Conservation (phyloP, 176 grass and related monocot species). For the sorghum (Sorghum bicolor) region Sorghum_bicolor_NCBIv3 NC_012872.2:9719001-9719500, state of each 20-base stretch:
- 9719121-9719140: constrained; percentile 57
- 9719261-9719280: constrained; percentile 74
- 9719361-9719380: constrained; percentile 62
- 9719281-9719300: constrained; percentile 61
- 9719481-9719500: too few relatives aligned
- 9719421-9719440: too few relatives aligned
- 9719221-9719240: constrained; percentile 62
- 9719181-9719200: constrained; percentile 67
- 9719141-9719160: constrained; percentile 58
- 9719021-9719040: not conserved
- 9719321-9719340: constrained; percentile 70
- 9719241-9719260: constrained; percentile 55
- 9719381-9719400: constrained; percentile 19
- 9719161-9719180: constrained; percentile 64
- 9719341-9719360: constrained; percentile 57
- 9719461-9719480: too few relatives aligned
- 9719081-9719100: not conserved
- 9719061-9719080: not conserved
- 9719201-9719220: constrained; percentile 69
- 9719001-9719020: not conserved
- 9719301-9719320: constrained; percentile 68
- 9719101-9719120: constrained; percentile 9
- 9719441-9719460: too few relatives aligned
- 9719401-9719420: not conserved
- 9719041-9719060: not conserved